Percentiles rank a stretch among this genome's conserved stretches.
Evolutionary conservation across 2,329 filamentous ascomycete genomes (phyloP).

Genomic region (Coniochaeta sp.): DNA sequence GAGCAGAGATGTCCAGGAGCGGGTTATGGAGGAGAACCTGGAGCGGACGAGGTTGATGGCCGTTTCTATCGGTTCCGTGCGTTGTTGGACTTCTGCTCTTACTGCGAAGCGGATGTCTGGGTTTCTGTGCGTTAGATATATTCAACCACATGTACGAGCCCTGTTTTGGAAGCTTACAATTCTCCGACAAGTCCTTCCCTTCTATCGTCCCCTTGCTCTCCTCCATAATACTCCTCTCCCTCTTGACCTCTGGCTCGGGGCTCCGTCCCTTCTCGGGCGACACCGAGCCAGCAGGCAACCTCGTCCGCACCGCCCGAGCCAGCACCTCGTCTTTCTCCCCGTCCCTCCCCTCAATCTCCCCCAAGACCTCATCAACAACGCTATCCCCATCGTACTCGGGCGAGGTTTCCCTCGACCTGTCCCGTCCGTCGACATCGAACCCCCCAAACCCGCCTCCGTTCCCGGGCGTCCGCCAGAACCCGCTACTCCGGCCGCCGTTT

Average conservation of each 20-base stretch:
- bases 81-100: slow-evolving; percentile 80
- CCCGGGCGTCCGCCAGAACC: slow-evolving; percentile 49
- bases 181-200: slow-evolving; percentile 30
- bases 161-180: slow-evolving; percentile 41
- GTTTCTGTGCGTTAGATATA: background rate
- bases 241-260: slow-evolving; percentile 30
- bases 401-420: slow-evolving; percentile 20
- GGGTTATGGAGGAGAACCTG: slow-evolving; percentile 53
- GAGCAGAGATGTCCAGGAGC: slow-evolving; percentile 61
- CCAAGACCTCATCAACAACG: slow-evolving; percentile 31
- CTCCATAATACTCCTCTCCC: slow-evolving; percentile 20
- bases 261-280: slow-evolving; percentile 47
- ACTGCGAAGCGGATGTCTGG: slow-evolving; percentile 83
- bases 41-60: slow-evolving; percentile 56
- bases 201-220: slow-evolving; percentile 19
- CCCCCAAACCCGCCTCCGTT: slow-evolving; percentile 16
- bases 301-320: slow-evolving; percentile 44
- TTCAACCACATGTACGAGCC: slow-evolving; percentile 14
- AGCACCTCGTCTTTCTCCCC: slow-evolving; percentile 32
- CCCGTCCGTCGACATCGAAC: slow-evolving; percentile 7
- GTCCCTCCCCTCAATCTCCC: slow-evolving; percentile 6
- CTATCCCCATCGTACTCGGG: slow-evolving; percentile 26
- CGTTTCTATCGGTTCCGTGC: slow-evolving; percentile 75
- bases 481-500: slow-evolving; percentile 50
- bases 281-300: slow-evolving; percentile 45